These are phyloP conservation scores for Penicillium sp. DNA, from an alignment of 2,329 filamentous ascomycete species.

Conservation along the genomic window DNA sequence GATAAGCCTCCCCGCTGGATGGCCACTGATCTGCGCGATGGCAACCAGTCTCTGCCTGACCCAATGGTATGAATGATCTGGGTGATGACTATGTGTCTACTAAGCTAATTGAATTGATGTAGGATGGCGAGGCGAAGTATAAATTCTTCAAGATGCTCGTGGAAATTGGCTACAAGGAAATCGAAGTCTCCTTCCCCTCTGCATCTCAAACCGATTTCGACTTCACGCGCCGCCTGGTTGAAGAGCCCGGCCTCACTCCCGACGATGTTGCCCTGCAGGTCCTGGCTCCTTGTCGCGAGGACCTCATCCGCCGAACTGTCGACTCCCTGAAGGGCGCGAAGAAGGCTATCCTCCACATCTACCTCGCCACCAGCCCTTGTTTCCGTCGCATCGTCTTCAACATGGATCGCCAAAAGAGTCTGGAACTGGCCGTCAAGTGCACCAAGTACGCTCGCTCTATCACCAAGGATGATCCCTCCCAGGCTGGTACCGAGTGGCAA, in stretches of 20 bases:
- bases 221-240: conserved; percentile 83
- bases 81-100: not conserved
- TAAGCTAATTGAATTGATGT: conserved; percentile 6
- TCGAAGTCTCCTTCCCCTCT: conserved; percentile 93
- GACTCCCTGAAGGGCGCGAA: conserved; percentile 86
- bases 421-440: conserved; percentile 82
- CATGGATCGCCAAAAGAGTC: conserved; percentile 77
- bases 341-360: conserved; percentile 93
- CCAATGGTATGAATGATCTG: conserved; percentile 71
- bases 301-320: conserved; percentile 86
- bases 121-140: conserved; percentile 96
- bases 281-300: conserved; percentile 85
- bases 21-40: conserved; percentile 84
- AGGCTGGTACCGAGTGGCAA: conserved; percentile 58
- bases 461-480: conserved; percentile 73
- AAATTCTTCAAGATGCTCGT: conserved; percentile 92
- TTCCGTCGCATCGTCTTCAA: conserved; percentile 91
- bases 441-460: conserved; percentile 83
- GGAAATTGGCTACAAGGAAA: conserved; percentile 94
- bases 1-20: conserved; percentile 89
- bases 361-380: conserved; percentile 93
- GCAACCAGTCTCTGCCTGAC: conserved; percentile 89
- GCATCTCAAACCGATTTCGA: conserved; percentile 95
- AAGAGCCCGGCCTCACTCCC: conserved; percentile 78
- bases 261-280: conserved; percentile 93